A percentile compares a stretch with the other conserved stretches of the same genome.
phyloP scores from a whole-genome alignment of 1,284 basidiomycete species.

The Moesziomyces parantarcticus region DNA sequence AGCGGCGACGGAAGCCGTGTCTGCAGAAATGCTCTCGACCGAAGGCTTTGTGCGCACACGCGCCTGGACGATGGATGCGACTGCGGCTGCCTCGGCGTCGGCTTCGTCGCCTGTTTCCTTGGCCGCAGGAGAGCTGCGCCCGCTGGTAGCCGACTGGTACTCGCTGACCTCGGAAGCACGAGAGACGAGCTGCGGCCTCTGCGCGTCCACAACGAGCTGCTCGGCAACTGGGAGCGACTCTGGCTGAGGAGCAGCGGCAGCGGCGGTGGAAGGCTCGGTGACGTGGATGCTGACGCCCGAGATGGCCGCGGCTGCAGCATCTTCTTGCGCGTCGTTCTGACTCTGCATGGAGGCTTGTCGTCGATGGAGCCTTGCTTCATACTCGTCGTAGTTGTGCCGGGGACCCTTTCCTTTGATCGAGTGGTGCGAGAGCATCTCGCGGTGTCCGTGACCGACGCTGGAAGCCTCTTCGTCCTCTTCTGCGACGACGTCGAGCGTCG shows the following conservation, averaged over 20 bases:
- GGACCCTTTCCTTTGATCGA: conserved; percentile 33
- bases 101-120: conserved; percentile 11
- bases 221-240: conserved; percentile 9
- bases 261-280: conserved; percentile 8
- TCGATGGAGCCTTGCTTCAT: conserved; percentile 27
- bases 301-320: conserved; percentile 7
- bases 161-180: conserved; percentile 34
- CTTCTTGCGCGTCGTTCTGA: conserved; percentile 4
- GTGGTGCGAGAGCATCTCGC: conserved; percentile 50
- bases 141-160: conserved; percentile 42
- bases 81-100: conserved; percentile 14
- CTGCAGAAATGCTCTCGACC: conserved; percentile 2
- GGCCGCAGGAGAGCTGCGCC: conserved; percentile 28
- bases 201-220: not conserved
- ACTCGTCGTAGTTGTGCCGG: conserved; percentile 28
- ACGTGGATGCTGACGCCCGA: conserved; percentile 31
- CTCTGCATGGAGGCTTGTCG: conserved; percentile 30
- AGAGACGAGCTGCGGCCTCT: conserved; percentile 24
- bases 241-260: not conserved
- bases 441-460: conserved; percentile 41
- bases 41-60: conserved; percentile 7
- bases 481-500: conserved; percentile 47
- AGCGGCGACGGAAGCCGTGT: conserved; percentile 21
- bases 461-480: conserved; percentile 59
- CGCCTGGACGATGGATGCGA: conserved; percentile 10